These are phyloP conservation scores for Pleurotus eryngii DNA, from an alignment of 768 basidiomycete genomes.

Conservation along the genomic window DNA sequence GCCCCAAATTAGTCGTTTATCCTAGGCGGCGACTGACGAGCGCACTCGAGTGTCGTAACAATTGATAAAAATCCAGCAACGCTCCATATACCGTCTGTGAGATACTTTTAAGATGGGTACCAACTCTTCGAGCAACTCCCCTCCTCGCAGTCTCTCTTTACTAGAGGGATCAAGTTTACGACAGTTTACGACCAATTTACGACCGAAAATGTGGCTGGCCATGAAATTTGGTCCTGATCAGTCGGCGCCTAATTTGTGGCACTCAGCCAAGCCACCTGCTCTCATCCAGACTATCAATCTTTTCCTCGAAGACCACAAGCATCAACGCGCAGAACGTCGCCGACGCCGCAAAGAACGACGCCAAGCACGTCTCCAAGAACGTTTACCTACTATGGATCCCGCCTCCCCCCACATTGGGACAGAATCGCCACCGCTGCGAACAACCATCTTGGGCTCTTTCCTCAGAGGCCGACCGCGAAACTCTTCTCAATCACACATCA, in stretches of 20 bases:
- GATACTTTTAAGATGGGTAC: no score
- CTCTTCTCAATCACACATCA: slow-evolving; percentile 58
- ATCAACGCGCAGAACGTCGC: slow-evolving; percentile 2
- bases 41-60: no score
- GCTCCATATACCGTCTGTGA: no score
- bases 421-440: slow-evolving; percentile 45
- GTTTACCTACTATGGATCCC: background rate
- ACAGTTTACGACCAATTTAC: no score
- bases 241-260: slow-evolving; percentile 2
- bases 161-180: no score
- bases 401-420: slow-evolving; percentile 25
- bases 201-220: background rate
- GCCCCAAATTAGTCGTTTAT: no score
- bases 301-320: slow-evolving; percentile 6
- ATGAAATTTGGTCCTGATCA: background rate
- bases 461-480: slow-evolving; percentile 69
- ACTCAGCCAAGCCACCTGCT: background rate
- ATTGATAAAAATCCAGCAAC: no score
- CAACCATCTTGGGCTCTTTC: slow-evolving; percentile 71
- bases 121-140: no score
- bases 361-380: background rate
- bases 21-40: no score
- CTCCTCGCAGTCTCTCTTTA: no score
- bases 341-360: slow-evolving; percentile 4
- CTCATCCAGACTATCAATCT: background rate